Evolutionary conservation across 1,139 yeast species (phyloP), one percentile per base, ranked within the genome.

Genomic region (Chernovozyma aurita): DNA sequence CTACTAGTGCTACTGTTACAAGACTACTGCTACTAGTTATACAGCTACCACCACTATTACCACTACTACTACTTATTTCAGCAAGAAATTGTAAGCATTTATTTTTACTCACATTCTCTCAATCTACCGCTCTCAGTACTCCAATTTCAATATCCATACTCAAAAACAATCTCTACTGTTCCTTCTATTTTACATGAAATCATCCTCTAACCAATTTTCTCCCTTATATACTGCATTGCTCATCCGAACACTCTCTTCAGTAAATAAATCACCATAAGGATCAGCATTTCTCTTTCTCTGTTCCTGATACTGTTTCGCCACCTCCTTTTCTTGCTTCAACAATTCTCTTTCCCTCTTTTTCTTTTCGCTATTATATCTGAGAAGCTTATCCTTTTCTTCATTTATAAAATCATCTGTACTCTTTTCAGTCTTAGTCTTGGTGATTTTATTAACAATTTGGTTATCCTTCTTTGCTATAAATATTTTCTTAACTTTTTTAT

Each of bases 191-290:
- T 20, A 37, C 40, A 37, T 37, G 18, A 37, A 37, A 22, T 80
- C 87, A 37, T 81, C 88, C 48, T 81, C 87, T 44, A 53, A 63
- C 70, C 78, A 78, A 52, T 77, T 76, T 40, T 76, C 81, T 48
- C 65, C 66, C 32, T 81, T 59, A 42, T 68, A 65, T 50, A 78
- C 76, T 48, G 80, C 79, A 45, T 71, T 70, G 30, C 70, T 59
- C 35, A 61, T 69, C 18, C 70, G 59, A 46, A 76, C 49, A 37
- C 64, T 66, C 13, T 75, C 77, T 9, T 69, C 76, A 3, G 66
- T 59, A 41, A 76, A 78, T 37, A 80, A 53, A 45, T 79, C 85
- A 20, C 72, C 80, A 49, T 82, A 81, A 1, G 82, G 73, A 38
- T 70, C 70, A 22, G 46, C 65, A 41, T 65, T 67, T 39, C 64